These are phyloP conservation scores for Fusarium longipes DNA, from an alignment of 2,329 filamentous ascomycete species.

Conservation along the genomic window DNA sequence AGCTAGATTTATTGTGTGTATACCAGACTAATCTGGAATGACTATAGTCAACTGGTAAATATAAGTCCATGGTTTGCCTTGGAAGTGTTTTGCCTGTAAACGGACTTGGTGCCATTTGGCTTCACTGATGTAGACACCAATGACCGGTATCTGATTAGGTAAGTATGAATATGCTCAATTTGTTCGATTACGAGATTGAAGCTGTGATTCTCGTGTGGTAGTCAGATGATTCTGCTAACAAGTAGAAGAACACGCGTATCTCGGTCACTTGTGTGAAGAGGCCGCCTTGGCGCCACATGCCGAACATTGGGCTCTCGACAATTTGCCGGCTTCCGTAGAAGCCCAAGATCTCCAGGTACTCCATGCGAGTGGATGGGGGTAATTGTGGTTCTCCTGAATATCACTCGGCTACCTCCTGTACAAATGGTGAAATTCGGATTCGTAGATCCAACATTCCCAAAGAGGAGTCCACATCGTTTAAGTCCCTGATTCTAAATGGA, in stretches of 20 bases:
- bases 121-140: neutral
- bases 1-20: neutral
- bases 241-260: constrained; percentile 15
- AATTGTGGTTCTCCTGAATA: constrained; percentile 20
- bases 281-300: constrained; percentile 21
- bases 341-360: constrained; percentile 11
- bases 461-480: constrained; percentile 19
- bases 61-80: neutral
- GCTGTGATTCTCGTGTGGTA: constrained; percentile 1
- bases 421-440: constrained; percentile 6
- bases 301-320: constrained; percentile 11
- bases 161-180: neutral
- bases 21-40: neutral
- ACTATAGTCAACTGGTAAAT: neutral
- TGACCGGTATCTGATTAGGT: neutral
- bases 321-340: constrained; percentile 12
- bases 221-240: neutral
- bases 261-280: constrained; percentile 1
- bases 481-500: constrained; percentile 12
- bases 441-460: constrained; percentile 11
- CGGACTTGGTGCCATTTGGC: neutral
- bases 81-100: neutral
- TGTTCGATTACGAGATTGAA: constrained; percentile 7
- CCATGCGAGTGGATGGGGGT: constrained; percentile 17
- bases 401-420: constrained; percentile 36